phyloP scores from a whole-genome alignment of 176 grass and related monocot species.

The Cenchrus americanus region DNA sequence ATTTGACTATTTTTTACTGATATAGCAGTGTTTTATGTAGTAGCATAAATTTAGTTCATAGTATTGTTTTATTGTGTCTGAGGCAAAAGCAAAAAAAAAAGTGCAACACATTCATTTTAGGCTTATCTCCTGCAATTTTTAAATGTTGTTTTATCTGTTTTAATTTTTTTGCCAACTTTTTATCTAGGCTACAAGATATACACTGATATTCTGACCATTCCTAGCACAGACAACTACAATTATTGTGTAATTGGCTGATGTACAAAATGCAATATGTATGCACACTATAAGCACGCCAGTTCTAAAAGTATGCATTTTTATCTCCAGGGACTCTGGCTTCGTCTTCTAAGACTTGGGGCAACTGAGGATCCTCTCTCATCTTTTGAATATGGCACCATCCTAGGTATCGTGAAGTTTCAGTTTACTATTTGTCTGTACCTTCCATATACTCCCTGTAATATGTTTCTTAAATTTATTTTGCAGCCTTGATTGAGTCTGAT shows the following conservation, averaged over 20 bases:
- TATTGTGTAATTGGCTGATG: background rate
- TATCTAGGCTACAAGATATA: background rate
- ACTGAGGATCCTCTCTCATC: slow-evolving; percentile 99
- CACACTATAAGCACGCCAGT: slow-evolving; percentile 31
- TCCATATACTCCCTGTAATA: slow-evolving; percentile 27
- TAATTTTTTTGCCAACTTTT: background rate
- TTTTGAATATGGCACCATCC: slow-evolving; percentile 99
- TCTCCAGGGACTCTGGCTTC: slow-evolving; percentile 92
- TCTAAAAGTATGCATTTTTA: slow-evolving; percentile 37
- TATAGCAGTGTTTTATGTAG: background rate
- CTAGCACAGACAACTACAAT: slow-evolving; percentile 9
- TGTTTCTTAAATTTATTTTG: slow-evolving; percentile 39
- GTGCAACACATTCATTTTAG: background rate
- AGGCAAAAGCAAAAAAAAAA: slow-evolving; percentile 5
- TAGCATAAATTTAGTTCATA: background rate
- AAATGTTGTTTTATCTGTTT: background rate
- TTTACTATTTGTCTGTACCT: slow-evolving; percentile 28
- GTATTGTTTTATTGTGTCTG: background rate
- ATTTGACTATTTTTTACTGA: background rate
- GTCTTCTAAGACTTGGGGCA: slow-evolving; percentile 93
- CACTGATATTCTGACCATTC: slow-evolving; percentile 22
- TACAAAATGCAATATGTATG: slow-evolving; percentile 17
- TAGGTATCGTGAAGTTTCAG: slow-evolving; percentile 71
- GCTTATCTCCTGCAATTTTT: slow-evolving; percentile 14
- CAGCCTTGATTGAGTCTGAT: slow-evolving; percentile 99